Conservation (phyloP, 257 asterid species). For the Handroanthus guayacan region DNA sequence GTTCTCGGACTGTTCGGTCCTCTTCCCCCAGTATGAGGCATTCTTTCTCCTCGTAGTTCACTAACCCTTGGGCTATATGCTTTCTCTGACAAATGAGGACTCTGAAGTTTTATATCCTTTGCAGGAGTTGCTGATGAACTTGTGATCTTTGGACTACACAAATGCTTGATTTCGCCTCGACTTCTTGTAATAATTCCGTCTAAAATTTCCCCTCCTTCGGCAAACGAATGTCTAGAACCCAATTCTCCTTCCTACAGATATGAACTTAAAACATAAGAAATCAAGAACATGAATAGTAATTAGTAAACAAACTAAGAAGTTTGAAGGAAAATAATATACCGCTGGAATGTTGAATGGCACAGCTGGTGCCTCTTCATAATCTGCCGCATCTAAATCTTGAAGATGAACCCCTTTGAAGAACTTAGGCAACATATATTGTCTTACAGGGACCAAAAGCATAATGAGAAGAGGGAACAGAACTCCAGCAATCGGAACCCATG, state of each 20-base stretch:
- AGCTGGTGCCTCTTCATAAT: conserved; percentile 82
- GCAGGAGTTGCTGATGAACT: conserved; percentile 73
- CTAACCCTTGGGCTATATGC: conserved; percentile 65
- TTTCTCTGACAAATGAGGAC: conserved; percentile 67
- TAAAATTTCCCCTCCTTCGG: conserved; percentile 73
- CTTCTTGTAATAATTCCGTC: conserved; percentile 86
- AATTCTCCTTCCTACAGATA: conserved; percentile 66
- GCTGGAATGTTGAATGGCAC: conserved; percentile 59
- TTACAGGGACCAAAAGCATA: conserved; percentile 84
- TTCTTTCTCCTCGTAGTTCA: conserved; percentile 57
- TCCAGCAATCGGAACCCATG: conserved; percentile 95
- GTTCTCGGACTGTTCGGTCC: conserved; percentile 60
- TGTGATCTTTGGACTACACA: conserved; percentile 62
- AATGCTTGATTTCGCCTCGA: conserved; percentile 80
- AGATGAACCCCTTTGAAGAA: conserved; percentile 81
- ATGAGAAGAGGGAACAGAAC: conserved; percentile 78
- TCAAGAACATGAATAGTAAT: neutral
- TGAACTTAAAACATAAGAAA: conserved; percentile 19
- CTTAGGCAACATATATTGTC: conserved; percentile 75
- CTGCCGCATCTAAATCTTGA: conserved; percentile 92
- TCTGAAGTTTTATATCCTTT: conserved; percentile 59
- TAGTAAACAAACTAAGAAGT: neutral
- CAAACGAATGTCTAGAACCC: conserved; percentile 55
- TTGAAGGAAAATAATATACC: conserved; percentile 36
- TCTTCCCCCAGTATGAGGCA: conserved; percentile 46